A percentile compares a stretch with the other conserved stretches of the same genome.
phyloP scores from a whole-genome alignment of 2,329 filamentous ascomycete genomes.

The Ophiostoma novo-ulmi region DNA sequence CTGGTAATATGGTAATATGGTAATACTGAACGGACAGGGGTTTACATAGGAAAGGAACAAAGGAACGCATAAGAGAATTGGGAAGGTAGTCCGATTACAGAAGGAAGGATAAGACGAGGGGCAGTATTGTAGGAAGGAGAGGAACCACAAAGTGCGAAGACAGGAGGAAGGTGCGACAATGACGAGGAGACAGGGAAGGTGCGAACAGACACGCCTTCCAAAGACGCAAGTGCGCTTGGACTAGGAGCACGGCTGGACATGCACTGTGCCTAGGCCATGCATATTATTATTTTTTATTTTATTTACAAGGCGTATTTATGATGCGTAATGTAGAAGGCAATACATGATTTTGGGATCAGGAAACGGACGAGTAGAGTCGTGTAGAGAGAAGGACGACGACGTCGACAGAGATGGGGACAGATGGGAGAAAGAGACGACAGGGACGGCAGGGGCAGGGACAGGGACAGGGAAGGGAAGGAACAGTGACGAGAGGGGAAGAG shows the following conservation, averaged over 20 bases:
- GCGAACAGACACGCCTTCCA: constrained; percentile 1
- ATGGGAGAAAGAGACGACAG: not conserved
- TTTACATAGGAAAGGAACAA: not conserved
- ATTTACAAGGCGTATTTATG: not conserved
- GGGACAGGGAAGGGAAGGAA: constrained; percentile 17
- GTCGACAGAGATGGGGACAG: not conserved
- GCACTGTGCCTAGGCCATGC: not conserved
- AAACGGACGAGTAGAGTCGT: not conserved
- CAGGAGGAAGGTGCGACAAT: constrained; percentile 3
- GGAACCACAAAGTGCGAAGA: not conserved
- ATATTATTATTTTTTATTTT: not conserved
- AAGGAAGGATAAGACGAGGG: constrained; percentile 12
- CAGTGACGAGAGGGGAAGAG: constrained; percentile 16
- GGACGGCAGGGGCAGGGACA: not conserved
- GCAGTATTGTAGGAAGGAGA: not conserved
- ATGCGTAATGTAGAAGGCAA: not conserved
- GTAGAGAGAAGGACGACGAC: not conserved
- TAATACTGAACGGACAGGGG: constrained; percentile 1
- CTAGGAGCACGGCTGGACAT: not conserved
- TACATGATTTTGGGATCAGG: not conserved
- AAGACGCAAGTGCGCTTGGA: not conserved
- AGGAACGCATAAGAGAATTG: not conserved
- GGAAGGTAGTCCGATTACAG: not conserved
- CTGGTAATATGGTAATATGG: not conserved
- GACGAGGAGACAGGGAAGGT: not conserved